Percentiles rank a stretch among this genome's conserved stretches.
phyloP scores from a whole-genome alignment of 139 green algal genomes.

The Mesostigma viride region DNA sequence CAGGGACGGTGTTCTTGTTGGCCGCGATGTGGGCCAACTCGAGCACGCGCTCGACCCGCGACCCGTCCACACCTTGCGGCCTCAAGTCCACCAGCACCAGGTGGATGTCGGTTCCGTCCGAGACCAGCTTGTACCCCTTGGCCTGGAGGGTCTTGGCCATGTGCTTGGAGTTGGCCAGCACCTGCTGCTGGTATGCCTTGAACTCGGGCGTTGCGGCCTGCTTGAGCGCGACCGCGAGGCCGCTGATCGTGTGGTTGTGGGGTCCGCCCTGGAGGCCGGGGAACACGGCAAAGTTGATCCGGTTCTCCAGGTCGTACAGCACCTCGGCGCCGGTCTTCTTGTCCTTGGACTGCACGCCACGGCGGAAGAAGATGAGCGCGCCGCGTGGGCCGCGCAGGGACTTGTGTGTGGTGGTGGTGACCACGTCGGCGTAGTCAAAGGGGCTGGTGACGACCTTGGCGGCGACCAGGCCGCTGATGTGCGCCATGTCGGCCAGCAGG shows the following conservation, averaged over 20 bases:
- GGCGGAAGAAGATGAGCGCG: slow-evolving; percentile 97
- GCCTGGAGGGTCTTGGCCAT: slow-evolving; percentile 57
- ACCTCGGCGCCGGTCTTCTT: slow-evolving; percentile 61
- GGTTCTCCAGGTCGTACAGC: slow-evolving; percentile 83
- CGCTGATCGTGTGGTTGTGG: slow-evolving; percentile 98
- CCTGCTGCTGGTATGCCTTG: slow-evolving; percentile 89
- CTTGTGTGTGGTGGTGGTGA: slow-evolving; percentile 99
- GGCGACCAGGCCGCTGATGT: slow-evolving; percentile 84
- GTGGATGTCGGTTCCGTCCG: slow-evolving; percentile 93
- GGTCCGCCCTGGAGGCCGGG: slow-evolving; percentile 81
- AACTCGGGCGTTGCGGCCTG: slow-evolving; percentile 77
- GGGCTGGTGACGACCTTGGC: slow-evolving; percentile 72
- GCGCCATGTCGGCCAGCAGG: slow-evolving; percentile 92
- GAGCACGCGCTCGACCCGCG: slow-evolving; percentile 75
- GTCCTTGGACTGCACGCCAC: slow-evolving; percentile 57
- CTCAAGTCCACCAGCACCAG: slow-evolving; percentile 83
- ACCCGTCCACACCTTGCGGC: slow-evolving; percentile 72
- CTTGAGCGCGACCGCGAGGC: slow-evolving; percentile 89
- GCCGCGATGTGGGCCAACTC: slow-evolving; percentile 93
- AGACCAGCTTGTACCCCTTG: slow-evolving; percentile 53
- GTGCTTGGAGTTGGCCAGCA: slow-evolving; percentile 46
- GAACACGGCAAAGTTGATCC: slow-evolving; percentile 83
- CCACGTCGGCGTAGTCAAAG: slow-evolving; percentile 87
- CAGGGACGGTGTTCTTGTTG: slow-evolving; percentile 99
- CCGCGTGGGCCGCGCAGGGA: slow-evolving; percentile 70